A percentile compares a stretch with the other conserved stretches of the same genome.
These are phyloP conservation scores for Heliamphora pulchella DNA, from an alignment of 179 eudicot genomes.

Conservation along the genomic window DNA sequence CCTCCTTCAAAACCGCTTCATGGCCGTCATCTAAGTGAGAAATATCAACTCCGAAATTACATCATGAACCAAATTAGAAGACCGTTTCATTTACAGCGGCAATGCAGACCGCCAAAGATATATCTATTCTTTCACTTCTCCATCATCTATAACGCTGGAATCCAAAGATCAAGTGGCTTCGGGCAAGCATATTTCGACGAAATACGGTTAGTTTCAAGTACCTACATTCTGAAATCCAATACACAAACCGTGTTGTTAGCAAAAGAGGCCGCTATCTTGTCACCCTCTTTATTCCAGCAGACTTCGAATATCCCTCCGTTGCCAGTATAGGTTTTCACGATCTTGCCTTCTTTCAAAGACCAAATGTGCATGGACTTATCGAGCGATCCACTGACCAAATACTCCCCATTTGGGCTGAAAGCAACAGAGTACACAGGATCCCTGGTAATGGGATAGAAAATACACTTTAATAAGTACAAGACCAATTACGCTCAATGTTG, in stretches of 20 bases:
- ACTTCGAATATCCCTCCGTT: conserved; percentile 84
- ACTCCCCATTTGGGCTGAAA: conserved; percentile 79
- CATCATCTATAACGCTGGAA: no score
- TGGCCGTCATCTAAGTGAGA: no score
- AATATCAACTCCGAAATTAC: no score
- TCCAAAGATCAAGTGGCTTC: no score
- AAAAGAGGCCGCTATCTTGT: conserved; percentile 75
- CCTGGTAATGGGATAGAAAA: conserved; percentile 26
- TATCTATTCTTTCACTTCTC: no score
- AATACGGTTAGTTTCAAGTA: no score
- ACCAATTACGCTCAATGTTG: neutral
- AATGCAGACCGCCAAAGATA: no score
- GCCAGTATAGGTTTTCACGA: conserved; percentile 64
- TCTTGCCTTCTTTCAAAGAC: conserved; percentile 70
- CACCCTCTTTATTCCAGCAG: conserved; percentile 87
- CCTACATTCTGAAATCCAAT: conserved; percentile 65
- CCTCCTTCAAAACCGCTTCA: no score
- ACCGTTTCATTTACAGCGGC: no score
- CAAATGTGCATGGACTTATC: conserved; percentile 67
- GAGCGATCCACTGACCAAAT: conserved; percentile 76
- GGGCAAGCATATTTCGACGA: no score
- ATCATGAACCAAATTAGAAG: no score
- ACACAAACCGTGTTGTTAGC: conserved; percentile 68
- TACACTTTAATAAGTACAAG: neutral
- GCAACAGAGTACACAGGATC: conserved; percentile 86